phyloP scores from a whole-genome alignment of 73 alveolate species.

The Paramecium octaurelia region DNA sequence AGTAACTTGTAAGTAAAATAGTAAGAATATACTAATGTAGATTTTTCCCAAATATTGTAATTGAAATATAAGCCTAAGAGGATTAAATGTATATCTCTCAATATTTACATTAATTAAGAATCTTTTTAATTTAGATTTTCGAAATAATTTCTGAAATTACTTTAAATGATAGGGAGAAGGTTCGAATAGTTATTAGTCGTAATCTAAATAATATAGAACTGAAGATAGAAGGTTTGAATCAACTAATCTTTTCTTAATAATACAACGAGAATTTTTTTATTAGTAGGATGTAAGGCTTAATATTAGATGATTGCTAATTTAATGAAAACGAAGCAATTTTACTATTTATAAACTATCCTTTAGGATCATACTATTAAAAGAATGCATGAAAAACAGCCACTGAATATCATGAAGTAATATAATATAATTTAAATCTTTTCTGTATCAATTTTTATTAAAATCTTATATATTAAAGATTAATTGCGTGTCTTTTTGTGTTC shows the following conservation, averaged over 20 bases:
- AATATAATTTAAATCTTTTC: background rate
- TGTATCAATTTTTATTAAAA: too few relatives aligned
- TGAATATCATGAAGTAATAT: background rate
- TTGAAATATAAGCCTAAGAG: background rate
- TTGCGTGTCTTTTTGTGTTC: background rate
- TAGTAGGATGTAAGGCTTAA: background rate
- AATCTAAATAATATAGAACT: background rate
- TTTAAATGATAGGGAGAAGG: background rate
- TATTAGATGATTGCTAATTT: background rate
- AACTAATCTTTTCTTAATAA: background rate
- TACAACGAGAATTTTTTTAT: background rate
- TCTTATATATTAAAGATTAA: background rate
- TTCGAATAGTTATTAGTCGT: background rate
- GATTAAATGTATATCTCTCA: background rate
- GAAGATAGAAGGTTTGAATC: background rate
- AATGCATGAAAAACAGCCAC: background rate
- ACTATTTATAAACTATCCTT: background rate
- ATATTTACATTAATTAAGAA: background rate
- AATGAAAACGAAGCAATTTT: background rate
- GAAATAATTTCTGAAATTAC: background rate
- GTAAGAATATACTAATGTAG: background rate
- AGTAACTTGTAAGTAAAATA: background rate
- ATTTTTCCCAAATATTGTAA: background rate
- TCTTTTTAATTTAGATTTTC: background rate
- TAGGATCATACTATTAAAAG: background rate